phyloP scores from a whole-genome alignment of 345 rosid species.

The Sisymbrium altissimum region DNA sequence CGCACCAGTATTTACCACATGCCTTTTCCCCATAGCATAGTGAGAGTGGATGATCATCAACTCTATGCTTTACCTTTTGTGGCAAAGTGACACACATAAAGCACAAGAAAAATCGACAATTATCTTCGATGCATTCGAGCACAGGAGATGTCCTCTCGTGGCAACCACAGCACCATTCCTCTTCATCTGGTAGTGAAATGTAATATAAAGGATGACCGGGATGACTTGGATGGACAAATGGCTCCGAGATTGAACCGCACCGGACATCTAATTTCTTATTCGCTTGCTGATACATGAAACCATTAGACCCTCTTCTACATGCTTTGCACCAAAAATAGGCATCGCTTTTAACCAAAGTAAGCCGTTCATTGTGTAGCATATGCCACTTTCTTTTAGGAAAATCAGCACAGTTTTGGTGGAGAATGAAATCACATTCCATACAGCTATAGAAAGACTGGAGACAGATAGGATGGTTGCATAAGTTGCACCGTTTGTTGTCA shows the following conservation, averaged over 20 bases:
- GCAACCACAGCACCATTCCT: not conserved
- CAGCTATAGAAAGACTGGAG: not conserved
- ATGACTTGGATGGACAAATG: not conserved
- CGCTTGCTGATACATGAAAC: not conserved
- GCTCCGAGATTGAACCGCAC: not conserved
- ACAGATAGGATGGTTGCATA: not conserved
- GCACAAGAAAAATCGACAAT: not conserved
- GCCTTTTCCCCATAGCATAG: not conserved
- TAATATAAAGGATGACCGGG: not conserved
- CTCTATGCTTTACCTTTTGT: not conserved
- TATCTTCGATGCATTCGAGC: not conserved
- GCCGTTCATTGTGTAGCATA: not conserved
- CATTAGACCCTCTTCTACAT: not conserved
- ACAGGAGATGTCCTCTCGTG: fast-evolving
- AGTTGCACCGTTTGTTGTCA: not conserved
- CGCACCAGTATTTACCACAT: not conserved
- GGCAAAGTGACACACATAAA: not conserved
- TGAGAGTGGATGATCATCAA: not conserved
- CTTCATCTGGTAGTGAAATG: too few relatives aligned
- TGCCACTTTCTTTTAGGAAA: not conserved
- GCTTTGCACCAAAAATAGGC: not conserved
- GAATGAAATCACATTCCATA: not conserved
- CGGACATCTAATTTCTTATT: not conserved
- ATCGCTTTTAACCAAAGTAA: not conserved
- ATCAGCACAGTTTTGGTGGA: not conserved